phyloP scores from a whole-genome alignment of 805 yeast species.

The Pichia gijzeniarum region DNA sequence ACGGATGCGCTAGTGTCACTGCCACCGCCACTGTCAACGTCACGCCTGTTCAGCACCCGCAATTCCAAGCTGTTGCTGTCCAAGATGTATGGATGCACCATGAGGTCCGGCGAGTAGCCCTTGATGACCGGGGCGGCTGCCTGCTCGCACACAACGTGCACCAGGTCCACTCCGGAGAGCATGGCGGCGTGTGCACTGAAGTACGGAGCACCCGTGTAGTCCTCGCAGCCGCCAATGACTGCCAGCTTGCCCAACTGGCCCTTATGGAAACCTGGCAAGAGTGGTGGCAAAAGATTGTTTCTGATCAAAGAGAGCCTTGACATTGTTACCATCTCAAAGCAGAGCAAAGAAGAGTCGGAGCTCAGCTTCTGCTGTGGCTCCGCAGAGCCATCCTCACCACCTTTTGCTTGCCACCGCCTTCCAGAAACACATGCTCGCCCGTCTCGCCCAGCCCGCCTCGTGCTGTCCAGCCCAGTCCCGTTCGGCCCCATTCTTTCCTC shows the following conservation, averaged over 20 bases:
- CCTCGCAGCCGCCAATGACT: slow-evolving; percentile 91
- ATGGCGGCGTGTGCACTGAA: slow-evolving; percentile 85
- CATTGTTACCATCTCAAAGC: not conserved
- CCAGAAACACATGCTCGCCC: too few species aligned
- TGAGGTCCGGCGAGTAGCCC: slow-evolving; percentile 82
- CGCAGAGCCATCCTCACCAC: too few species aligned
- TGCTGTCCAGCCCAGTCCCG: not conserved
- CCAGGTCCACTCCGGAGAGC: slow-evolving; percentile 77
- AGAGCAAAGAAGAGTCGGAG: too few species aligned
- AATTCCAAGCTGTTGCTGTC: slow-evolving; percentile 31
- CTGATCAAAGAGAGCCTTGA: slow-evolving; percentile 1
- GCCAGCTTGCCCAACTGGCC: slow-evolving; percentile 88
- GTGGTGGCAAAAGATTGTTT: slow-evolving; percentile 63
- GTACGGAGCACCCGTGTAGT: slow-evolving; percentile 95
- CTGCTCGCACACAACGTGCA: slow-evolving; percentile 82
- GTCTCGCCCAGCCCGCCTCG: too few species aligned
- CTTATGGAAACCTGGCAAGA: slow-evolving; percentile 65
- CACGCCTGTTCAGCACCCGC: too few species aligned
- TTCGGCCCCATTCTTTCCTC: not conserved
- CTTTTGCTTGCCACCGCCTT: not conserved
- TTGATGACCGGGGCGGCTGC: slow-evolving; percentile 78
- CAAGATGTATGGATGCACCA: slow-evolving; percentile 89
- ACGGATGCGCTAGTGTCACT: too few species aligned
- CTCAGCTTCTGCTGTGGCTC: too few species aligned
- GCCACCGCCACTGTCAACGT: too few species aligned